Conservation (phyloP, 2,329 filamentous ascomycete genomes). For the Arthroderma uncinatum region DNA sequence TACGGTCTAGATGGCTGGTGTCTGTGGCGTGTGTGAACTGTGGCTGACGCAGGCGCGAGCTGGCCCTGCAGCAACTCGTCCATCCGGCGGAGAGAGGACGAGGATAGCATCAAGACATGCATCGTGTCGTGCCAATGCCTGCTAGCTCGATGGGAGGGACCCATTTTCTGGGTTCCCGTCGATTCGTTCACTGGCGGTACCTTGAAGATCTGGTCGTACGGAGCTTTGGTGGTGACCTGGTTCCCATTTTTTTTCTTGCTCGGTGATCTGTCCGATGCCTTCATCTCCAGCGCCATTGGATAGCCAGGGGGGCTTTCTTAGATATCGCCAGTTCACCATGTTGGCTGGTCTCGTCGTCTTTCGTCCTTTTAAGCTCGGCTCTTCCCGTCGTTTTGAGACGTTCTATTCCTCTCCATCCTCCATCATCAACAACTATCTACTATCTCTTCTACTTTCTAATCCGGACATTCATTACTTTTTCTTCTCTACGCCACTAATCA, state of each 20-base stretch:
- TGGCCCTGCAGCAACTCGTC: background rate
- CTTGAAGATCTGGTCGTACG: constrained; percentile 8
- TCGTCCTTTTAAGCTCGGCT: constrained; percentile 7
- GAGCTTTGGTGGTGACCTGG: constrained; percentile 1
- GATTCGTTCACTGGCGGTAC: background rate
- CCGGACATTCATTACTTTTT: background rate
- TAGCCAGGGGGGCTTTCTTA: background rate
- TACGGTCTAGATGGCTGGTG: background rate
- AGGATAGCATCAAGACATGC: constrained; percentile 1
- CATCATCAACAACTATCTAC: background rate
- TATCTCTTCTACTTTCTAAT: background rate
- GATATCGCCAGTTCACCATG: constrained; percentile 4
- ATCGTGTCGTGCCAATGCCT: constrained; percentile 1
- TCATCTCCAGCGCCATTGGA: constrained; percentile 5
- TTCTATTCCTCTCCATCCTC: constrained; percentile 2
- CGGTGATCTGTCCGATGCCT: constrained; percentile 3
- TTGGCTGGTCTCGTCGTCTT: background rate
- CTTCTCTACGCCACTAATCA: background rate
- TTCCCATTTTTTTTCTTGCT: background rate
- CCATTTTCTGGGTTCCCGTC: background rate
- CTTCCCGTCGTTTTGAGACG: constrained; percentile 3
- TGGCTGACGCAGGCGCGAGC: constrained; percentile 6
- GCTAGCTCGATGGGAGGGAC: background rate
- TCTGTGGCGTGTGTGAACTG: constrained; percentile 1
- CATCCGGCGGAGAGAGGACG: background rate